phyloP scores from a whole-genome alignment of 2,329 filamentous ascomycete genomes.

The Aspergillus awamori region DNA sequence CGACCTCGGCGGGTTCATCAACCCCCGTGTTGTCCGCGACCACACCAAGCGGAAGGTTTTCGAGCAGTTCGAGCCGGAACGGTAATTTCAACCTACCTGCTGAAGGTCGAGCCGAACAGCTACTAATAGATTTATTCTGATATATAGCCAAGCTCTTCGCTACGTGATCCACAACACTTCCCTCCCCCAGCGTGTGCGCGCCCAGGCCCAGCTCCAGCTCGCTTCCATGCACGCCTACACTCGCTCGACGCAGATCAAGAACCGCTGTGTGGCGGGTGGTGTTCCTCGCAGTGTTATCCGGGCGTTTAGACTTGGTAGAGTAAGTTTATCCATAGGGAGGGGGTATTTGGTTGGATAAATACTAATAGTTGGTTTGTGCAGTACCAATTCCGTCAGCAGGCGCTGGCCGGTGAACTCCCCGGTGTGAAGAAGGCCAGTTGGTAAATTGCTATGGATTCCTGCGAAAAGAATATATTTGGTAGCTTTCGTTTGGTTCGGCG shows the following conservation, averaged over 20 bases:
- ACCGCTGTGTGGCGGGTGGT: constrained; percentile 90
- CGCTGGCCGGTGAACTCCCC: constrained; percentile 79
- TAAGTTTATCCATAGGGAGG: constrained; percentile 54
- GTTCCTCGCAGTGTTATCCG: constrained; percentile 86
- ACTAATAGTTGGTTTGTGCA: constrained; percentile 43
- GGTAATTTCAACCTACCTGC: constrained; percentile 55
- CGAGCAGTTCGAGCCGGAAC: constrained; percentile 81
- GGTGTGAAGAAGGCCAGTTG: constrained; percentile 96
- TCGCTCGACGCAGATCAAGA: constrained; percentile 87
- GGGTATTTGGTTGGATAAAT: not conserved
- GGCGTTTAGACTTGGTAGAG: constrained; percentile 88
- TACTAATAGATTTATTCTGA: not conserved
- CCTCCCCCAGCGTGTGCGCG: constrained; percentile 77
- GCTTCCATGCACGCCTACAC: constrained; percentile 97
- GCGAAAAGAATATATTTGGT: constrained; percentile 19
- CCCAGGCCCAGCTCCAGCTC: constrained; percentile 89
- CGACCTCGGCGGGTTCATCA: constrained; percentile 84
- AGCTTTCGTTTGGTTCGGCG: constrained; percentile 19
- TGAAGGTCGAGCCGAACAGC: not conserved
- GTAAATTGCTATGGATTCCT: constrained; percentile 55
- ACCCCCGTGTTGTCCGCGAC: constrained; percentile 84
- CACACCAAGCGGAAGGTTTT: constrained; percentile 96
- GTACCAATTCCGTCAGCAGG: constrained; percentile 93
- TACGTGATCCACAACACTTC: constrained; percentile 94
- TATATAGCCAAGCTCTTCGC: constrained; percentile 78